Percentiles rank a stretch among this genome's conserved stretches.
Evolutionary conservation across 768 basidiomycete genomes (phyloP).

Genomic region (Kwoniella newhampshirensis): DNA sequence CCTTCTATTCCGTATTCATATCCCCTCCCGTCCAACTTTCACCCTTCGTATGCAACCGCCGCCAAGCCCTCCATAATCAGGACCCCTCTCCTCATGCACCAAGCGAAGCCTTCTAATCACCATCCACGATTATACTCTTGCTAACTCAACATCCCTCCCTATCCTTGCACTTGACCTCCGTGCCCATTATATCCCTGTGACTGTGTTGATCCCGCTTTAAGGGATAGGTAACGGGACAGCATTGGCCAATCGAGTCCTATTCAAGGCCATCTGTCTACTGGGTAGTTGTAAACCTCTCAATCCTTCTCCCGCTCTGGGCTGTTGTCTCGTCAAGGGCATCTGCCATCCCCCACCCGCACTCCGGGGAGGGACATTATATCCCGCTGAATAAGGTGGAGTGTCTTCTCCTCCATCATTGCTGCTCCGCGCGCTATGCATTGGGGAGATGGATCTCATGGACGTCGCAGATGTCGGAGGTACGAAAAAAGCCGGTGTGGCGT

Average conservation of each 20-base stretch:
- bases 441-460: conserved; percentile 12
- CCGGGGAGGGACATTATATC: conserved; percentile 10
- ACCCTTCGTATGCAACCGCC: no score
- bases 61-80: no score
- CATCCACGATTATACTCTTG: no score
- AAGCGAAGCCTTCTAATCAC: no score
- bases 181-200: background rate
- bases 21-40: no score
- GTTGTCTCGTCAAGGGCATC: no score
- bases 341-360: background rate
- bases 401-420: background rate
- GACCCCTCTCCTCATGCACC: no score
- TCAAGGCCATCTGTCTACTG: conserved; percentile 31
- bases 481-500: conserved; percentile 1
- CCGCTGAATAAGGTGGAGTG: conserved; percentile 17
- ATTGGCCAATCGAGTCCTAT: conserved; percentile 17
- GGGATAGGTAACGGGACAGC: conserved; percentile 4
- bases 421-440: conserved; percentile 3
- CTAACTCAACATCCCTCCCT: no score
- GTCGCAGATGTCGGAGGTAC: conserved; percentile 10
- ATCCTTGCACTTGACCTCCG: background rate
- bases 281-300: conserved; percentile 42
- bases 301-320: conserved; percentile 21
- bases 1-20: no score
- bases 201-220: no score